Evolutionary conservation across 2,329 filamentous ascomycete genomes (phyloP), one percentile per base, ranked within the genome.

Genomic region (Mollisia scopiformis): DNA sequence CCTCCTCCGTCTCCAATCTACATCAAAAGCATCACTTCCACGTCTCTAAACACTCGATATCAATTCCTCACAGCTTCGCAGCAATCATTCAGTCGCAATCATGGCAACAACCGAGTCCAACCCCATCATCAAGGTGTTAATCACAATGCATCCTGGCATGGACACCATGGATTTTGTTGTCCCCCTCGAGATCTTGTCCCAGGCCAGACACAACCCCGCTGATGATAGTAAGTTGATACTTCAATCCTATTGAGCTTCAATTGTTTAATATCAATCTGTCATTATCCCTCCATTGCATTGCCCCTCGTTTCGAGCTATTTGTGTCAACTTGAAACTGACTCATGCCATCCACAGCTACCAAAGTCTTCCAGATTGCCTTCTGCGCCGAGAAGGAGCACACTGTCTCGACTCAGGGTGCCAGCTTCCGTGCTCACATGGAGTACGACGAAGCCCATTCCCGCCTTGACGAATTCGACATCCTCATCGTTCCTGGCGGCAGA

Each of bases 391-490:
- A 84, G 74, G 79, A 84, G 69, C 75, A 80, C 74, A 81, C 81
- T 59, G 78, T 77, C 60, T 82, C 83, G 47, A 75, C 75, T 58
- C 83, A 92, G 75, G 90, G 90, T 67, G 83, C 89, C 72, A 81
- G 87, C 69, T 80, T 95, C 75, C 85, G 85, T 71, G 87, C 90
- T 64, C 88, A 95, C 76, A 88, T 93, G 75, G 82, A 87, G 74
- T 92, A 85, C 82, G 89, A 90, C 73, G 90, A 94, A 73, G 91
- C 91, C 63, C 84, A 92, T 76, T 85, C 91, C 62, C 82, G 82
- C 16, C 73, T 75, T 51, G 52, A 64, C 19, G 69, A 75, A 58
- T 93, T 90, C 74, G 92, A 96, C 75, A 82, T 95, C 64, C 82
- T 96, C 68, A 82, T 95, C 75, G 79, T 96, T 66, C 83, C 92